These are phyloP conservation scores for Pseudocercospora vitis DNA, from an alignment of 2,329 filamentous ascomycete genomes.

Conservation along the genomic window DNA sequence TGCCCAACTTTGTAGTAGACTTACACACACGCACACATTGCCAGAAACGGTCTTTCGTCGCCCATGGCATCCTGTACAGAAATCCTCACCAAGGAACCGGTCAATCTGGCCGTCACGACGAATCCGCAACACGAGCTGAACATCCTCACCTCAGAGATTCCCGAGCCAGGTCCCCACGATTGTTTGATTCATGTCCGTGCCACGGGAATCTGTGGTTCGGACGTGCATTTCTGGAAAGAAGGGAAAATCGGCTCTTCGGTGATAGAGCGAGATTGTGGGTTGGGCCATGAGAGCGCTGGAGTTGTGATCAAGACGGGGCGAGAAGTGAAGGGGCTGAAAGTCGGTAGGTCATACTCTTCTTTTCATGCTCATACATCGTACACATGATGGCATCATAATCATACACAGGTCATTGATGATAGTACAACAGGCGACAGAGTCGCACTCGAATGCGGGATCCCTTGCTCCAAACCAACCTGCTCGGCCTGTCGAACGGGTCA, in stretches of 20 bases:
- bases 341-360: conserved; percentile 22
- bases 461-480: conserved; percentile 35
- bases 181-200: conserved; percentile 37
- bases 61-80: conserved; percentile 23
- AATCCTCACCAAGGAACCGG: conserved; percentile 32
- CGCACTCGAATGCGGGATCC: conserved; percentile 38
- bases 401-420: background rate
- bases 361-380: background rate
- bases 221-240: conserved; percentile 38
- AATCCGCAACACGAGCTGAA: conserved; percentile 37
- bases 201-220: conserved; percentile 38
- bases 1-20: no score
- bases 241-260: conserved; percentile 33
- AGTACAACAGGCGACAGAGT: conserved; percentile 33
- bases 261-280: conserved; percentile 25
- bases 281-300: conserved; percentile 37
- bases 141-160: conserved; percentile 27
- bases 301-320: conserved; percentile 29
- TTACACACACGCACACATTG: no score
- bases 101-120: conserved; percentile 37
- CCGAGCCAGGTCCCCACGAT: conserved; percentile 32
- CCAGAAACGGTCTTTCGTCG: background rate
- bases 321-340: conserved; percentile 27
- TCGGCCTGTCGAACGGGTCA: conserved; percentile 33
- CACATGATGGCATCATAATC: no score